Base-by-base conservation (phyloP, 805 yeast genomes). In the Cyberlindnera nakhonratchasimensis region DNA sequence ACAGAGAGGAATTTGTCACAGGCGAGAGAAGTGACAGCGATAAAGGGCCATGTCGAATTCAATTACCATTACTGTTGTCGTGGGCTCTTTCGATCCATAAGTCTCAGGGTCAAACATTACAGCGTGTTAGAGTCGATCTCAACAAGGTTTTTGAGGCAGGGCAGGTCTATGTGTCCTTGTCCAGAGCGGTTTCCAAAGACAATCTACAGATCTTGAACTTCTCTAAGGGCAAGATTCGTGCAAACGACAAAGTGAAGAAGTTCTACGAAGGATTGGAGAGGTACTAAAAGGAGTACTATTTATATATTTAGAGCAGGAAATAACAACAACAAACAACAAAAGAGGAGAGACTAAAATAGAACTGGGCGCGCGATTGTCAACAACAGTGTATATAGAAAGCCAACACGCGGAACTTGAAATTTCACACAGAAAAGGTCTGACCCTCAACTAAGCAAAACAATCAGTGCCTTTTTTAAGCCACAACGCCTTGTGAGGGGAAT, bases 21-120 rank as follows among this genome's bases (percentile, higher is more conserved):
- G 67, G 64, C 11, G 73, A 71, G 33, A 44, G 54, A 1, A 57
- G 61, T 1, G 72, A 58, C 22, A 43, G 54, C 3, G 52, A 50
- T 18, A 8, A 18, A 2, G 24, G 25, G 3, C 39, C 34, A 20
- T 59, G 59, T 7, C 69, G 90, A 55, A 57, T 49, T 0, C 95
- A 86, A 57, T 51, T 84, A 3, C 95, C 95, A 1, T 65, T 86
- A 23, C 67, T 83, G 43, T 63, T 86, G 28, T 80, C 93, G 19
- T 86, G 93, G 93, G 89, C 95, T 0, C 61, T 86, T 51, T 86
- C 93, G 0, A 86, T 86, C 38, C 95, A 86, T 57, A 86, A 86
- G 58, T 78, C 93, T 0, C 95, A 86, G 59, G 95, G 95, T 3
- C 95, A 86, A 64, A 84, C 95, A 0, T 71, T 86, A 34, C 79